Percentiles rank a stretch among this genome's conserved stretches.
Conservation (phyloP, 1,139 yeast genomes). For the Yamadazyma membranifaciens region DNA sequence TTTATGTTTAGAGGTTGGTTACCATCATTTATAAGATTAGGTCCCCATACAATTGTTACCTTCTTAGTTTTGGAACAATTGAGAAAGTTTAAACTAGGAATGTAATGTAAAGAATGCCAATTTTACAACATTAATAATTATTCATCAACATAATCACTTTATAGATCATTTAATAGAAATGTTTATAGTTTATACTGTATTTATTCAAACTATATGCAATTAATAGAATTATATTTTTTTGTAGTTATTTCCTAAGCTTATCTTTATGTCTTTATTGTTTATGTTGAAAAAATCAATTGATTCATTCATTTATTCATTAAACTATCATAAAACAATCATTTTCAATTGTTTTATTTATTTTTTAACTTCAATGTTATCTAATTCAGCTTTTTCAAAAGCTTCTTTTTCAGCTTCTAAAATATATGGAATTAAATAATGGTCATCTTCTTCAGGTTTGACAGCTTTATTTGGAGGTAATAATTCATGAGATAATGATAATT, state of each 20-base stretch:
- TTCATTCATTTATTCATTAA: neutral
- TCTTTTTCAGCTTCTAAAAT: constrained; percentile 94
- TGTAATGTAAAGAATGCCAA: constrained; percentile 21
- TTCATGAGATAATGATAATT: constrained; percentile 80
- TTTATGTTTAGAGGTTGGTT: constrained; percentile 91
- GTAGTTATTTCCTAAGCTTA: neutral
- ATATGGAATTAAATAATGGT: constrained; percentile 82
- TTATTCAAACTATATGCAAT: constrained; percentile 10
- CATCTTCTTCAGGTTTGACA: constrained; percentile 79
- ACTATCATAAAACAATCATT: neutral
- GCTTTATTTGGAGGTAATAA: constrained; percentile 80
- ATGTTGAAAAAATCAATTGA: neutral
- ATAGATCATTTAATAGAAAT: neutral
- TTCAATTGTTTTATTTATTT: constrained; percentile 1
- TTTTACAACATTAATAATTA: neutral
- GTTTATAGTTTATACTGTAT: constrained; percentile 5
- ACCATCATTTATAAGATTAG: constrained; percentile 82
- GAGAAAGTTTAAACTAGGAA: constrained; percentile 56
- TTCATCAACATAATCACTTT: neutral
- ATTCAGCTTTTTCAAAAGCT: constrained; percentile 79
- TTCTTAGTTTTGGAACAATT: constrained; percentile 79
- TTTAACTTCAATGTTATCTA: constrained; percentile 67
- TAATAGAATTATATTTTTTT: constrained; percentile 6
- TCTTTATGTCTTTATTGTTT: neutral
- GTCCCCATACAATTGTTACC: constrained; percentile 87